Conservation (phyloP, 1,139 yeast genomes). For the Yamadazyma atmosphaerica region DNA sequence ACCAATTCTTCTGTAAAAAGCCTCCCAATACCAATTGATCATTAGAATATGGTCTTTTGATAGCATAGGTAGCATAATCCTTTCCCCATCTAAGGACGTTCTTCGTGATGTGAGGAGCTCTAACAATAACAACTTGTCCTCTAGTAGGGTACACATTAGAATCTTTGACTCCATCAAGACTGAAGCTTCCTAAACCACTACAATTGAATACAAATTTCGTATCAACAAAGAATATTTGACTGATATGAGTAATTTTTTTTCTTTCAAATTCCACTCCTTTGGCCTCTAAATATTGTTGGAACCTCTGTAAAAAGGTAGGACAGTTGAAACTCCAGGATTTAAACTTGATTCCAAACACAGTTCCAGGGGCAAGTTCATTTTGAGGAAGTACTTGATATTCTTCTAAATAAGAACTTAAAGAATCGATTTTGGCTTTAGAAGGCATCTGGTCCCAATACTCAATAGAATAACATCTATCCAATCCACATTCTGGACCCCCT, state of each 20-base stretch:
- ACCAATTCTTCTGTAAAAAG: slow-evolving; percentile 56
- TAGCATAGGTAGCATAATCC: slow-evolving; percentile 58
- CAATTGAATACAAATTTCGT: slow-evolving; percentile 64
- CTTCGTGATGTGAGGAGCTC: slow-evolving; percentile 55
- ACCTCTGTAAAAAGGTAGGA: slow-evolving; percentile 23
- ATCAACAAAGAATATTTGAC: slow-evolving; percentile 48
- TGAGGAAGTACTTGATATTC: slow-evolving; percentile 10
- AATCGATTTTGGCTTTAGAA: slow-evolving; percentile 10
- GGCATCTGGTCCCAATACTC: slow-evolving; percentile 52
- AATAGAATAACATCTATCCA: slow-evolving; percentile 51
- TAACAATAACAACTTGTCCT: slow-evolving; percentile 68
- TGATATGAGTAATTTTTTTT: slow-evolving; percentile 44
- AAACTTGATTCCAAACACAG: slow-evolving; percentile 52
- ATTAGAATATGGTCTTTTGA: slow-evolving; percentile 62
- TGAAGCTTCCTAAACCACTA: slow-evolving; percentile 66
- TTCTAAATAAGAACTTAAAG: slow-evolving; percentile 11
- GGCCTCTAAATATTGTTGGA: slow-evolving; percentile 11
- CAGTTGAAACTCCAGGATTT: slow-evolving; percentile 68
- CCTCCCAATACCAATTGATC: slow-evolving; percentile 64
- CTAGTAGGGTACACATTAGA: slow-evolving; percentile 58
- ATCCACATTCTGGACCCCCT: slow-evolving; percentile 55
- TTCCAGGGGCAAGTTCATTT: slow-evolving; percentile 28
- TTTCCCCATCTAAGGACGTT: slow-evolving; percentile 54
- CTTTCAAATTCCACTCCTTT: slow-evolving; percentile 14
- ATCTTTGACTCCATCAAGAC: slow-evolving; percentile 60